A percentile compares a stretch with the other conserved stretches of the same genome.
Conservation (phyloP, 75 land plant species). For the Pinus tabuliformis region DNA sequence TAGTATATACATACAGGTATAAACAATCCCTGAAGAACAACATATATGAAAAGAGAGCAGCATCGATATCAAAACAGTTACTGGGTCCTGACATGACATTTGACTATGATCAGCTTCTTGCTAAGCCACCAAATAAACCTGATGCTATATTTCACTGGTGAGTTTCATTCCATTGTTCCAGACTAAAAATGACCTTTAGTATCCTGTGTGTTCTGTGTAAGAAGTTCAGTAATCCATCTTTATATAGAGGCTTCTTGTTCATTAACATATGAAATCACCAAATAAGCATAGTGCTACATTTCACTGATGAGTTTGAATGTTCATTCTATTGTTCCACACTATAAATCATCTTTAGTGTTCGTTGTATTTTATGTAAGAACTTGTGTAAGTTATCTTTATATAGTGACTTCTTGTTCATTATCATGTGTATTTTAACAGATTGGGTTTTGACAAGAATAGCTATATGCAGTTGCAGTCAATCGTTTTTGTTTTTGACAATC, state of each 20-base stretch:
- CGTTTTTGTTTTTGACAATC: no score
- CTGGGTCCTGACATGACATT: constrained; percentile 40
- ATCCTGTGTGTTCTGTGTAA: not conserved
- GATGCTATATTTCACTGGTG: constrained; percentile 45
- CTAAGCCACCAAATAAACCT: constrained; percentile 45
- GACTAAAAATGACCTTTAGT: not conserved
- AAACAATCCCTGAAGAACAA: constrained; percentile 32
- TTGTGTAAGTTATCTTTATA: not conserved
- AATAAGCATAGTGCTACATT: constrained; percentile 38
- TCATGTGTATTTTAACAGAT: not conserved
- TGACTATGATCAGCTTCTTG: constrained; percentile 50
- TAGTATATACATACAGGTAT: constrained; percentile 17
- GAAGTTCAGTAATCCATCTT: not conserved
- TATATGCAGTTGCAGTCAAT: no score
- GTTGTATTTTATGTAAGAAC: not conserved
- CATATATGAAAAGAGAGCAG: constrained; percentile 42
- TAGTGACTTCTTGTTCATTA: not conserved
- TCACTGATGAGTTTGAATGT: constrained; percentile 23
- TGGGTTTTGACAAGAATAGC: no score
- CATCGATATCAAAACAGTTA: constrained; percentile 38
- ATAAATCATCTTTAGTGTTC: no score
- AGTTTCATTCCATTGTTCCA: constrained; percentile 1
- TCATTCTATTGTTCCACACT: not conserved
- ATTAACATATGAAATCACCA: constrained; percentile 21
- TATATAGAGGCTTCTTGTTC: not conserved